phyloP scores from a whole-genome alignment of 2,329 filamentous ascomycete genomes.

The Claviceps monticola region DNA sequence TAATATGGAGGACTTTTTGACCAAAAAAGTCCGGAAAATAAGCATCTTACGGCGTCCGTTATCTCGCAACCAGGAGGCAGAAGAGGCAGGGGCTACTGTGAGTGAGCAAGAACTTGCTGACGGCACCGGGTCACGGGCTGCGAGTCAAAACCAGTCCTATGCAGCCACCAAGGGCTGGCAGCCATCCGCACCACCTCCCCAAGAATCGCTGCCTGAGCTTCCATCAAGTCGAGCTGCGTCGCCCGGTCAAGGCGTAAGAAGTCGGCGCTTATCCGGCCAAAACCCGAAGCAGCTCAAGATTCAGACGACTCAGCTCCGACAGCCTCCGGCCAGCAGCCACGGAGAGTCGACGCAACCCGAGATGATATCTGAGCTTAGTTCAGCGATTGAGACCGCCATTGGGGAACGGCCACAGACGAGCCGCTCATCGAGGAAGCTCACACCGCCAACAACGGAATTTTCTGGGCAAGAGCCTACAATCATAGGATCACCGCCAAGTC shows the following conservation, averaged over 20 bases:
- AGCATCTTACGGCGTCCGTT: conserved; percentile 27
- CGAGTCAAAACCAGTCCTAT: conserved; percentile 29
- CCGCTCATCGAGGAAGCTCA: not conserved
- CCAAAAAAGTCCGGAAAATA: conserved; percentile 36
- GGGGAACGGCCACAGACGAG: conserved; percentile 5
- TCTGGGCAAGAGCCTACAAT: conserved; percentile 7
- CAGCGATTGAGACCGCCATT: conserved; percentile 4
- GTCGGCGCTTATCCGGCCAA: conserved; percentile 65
- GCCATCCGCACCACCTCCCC: conserved; percentile 33
- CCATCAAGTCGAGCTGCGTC: conserved; percentile 21
- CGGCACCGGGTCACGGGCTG: conserved; percentile 46
- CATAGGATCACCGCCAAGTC: conserved; percentile 18
- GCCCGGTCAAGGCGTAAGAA: conserved; percentile 46
- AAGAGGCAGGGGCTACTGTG: conserved; percentile 71
- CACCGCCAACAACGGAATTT: conserved; percentile 3
- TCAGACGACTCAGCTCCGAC: conserved; percentile 44
- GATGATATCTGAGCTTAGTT: conserved; percentile 5
- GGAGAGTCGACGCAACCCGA: conserved; percentile 1
- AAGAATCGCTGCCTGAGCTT: conserved; percentile 30
- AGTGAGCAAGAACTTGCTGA: conserved; percentile 23
- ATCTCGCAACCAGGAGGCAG: conserved; percentile 66
- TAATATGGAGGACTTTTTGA: conserved; percentile 69
- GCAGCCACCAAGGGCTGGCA: conserved; percentile 9
- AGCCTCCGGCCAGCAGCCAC: conserved; percentile 8
- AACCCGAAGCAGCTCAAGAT: conserved; percentile 78